Base-by-base conservation (phyloP, 2,329 filamentous ascomycete species). In the Biscogniauxia marginata region DNA sequence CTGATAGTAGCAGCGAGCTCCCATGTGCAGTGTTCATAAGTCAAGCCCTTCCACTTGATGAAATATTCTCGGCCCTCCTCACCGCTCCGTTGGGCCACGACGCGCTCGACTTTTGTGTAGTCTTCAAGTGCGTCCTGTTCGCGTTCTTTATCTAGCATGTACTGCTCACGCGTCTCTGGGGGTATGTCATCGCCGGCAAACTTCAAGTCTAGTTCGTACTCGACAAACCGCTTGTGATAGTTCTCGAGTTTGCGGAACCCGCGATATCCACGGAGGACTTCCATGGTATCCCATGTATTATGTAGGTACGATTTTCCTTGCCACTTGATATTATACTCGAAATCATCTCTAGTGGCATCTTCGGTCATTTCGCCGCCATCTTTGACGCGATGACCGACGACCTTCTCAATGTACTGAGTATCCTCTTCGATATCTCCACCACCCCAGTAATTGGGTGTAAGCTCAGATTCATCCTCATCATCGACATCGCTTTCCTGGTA, bases 1-100 rank as follows among this genome's bases (percentile, higher is more conserved):
- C 86, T 90, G 65, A 98, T 84, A 30, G 93, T 80, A 5, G 84
- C 81, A 43, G 87, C 90, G 44, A 79, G 75, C 72, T 99, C 95
- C 96, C 96, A 99, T 1, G 96, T 99, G 74, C 90, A 96, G 60
- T 88, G 87, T 66, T 98, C 93, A 70, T 99, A 99, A 52, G 88
- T 90, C 51, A 98, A 83, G 9, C 91, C 90, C 74, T 95, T 96
- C 92, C 95, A 99, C 77, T 99, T 99, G 74, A 98, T 89, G 62
- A 87, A 91, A 73, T 99, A 99, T 71, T 98, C 91, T 0, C 84
- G 84, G 49, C 86, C 91, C 7, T 90, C 88, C 13, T 95, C 91
- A 21, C 88, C 89, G 56, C 91, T 85, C 60, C 90, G 87, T 56
- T 88, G 84, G 53, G 90, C 90, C 65, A 99, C 96, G 56, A 99